These are phyloP conservation scores for Volvox africanus DNA, from an alignment of 139 green algal genomes.

Conservation along the genomic window DNA sequence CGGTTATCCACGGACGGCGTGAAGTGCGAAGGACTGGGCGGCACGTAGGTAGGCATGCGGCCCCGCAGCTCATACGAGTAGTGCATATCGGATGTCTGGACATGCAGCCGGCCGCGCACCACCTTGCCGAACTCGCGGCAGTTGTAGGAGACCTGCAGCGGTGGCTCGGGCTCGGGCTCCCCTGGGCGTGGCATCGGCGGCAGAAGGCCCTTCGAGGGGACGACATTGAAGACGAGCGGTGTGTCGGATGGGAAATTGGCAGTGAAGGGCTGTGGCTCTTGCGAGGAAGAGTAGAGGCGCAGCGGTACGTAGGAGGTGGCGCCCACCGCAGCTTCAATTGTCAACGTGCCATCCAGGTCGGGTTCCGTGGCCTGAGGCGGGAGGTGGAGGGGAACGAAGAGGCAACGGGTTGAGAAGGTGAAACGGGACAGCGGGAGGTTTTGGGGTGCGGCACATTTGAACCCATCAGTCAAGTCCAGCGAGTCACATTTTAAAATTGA, in stretches of 20 bases:
- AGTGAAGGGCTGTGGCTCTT: conserved; percentile 60
- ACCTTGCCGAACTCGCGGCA: conserved; percentile 70
- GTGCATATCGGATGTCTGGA: conserved; percentile 63
- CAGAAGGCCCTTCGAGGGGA: conserved; percentile 51
- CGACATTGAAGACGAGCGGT: conserved; percentile 63
- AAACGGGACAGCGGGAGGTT: not conserved
- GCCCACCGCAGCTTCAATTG: conserved; percentile 65
- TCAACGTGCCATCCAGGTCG: conserved; percentile 63
- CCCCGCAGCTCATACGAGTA: conserved; percentile 69
- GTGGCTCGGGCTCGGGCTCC: conserved; percentile 29
- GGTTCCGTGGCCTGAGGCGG: conserved; percentile 57
- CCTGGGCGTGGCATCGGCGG: conserved; percentile 24
- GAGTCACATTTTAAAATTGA: too few relatives aligned
- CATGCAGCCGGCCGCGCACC: conserved; percentile 61
- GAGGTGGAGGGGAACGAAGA: not conserved
- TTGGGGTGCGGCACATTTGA: not conserved
- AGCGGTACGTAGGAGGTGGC: conserved; percentile 40
- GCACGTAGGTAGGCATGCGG: conserved; percentile 63
- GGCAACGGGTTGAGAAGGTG: not conserved
- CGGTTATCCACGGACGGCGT: conserved; percentile 44
- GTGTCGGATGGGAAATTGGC: conserved; percentile 67
- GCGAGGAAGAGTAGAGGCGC: conserved; percentile 43
- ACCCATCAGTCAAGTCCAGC: too few relatives aligned
- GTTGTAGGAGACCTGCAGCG: conserved; percentile 63
- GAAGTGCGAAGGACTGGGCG: conserved; percentile 55